These are phyloP conservation scores for Heterobasidion parviporum DNA, from an alignment of 1,284 basidiomycete genomes.

Conservation along the genomic window DNA sequence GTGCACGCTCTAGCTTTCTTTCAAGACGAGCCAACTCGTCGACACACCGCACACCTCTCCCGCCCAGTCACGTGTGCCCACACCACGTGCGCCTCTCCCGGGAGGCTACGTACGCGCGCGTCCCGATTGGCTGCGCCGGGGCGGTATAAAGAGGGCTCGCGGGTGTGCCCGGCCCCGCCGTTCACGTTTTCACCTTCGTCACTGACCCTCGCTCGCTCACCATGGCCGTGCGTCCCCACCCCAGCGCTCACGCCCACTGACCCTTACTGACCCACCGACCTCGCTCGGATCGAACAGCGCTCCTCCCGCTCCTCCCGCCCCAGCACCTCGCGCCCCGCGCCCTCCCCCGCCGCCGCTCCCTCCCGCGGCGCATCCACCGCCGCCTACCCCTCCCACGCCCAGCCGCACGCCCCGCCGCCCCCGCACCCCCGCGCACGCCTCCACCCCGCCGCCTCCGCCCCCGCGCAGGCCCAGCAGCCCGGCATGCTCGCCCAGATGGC, in stretches of 20 bases:
- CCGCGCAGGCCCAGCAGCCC: conserved; percentile 30
- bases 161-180: too few relatives aligned
- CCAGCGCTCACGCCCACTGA: background rate
- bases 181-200: background rate
- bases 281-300: conserved; percentile 30
- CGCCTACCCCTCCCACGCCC: conserved; percentile 29
- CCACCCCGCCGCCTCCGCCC: conserved; percentile 21
- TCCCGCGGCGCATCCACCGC: conserved; percentile 30
- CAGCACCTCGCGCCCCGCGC: conserved; percentile 42
- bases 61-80: background rate
- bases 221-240: conserved; percentile 52
- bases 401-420: conserved; percentile 24
- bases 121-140: background rate
- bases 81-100: background rate
- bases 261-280: background rate
- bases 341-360: conserved; percentile 34
- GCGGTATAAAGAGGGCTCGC: background rate
- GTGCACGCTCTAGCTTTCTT: too few relatives aligned
- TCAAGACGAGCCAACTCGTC: too few relatives aligned
- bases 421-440: conserved; percentile 33
- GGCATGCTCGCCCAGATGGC: conserved; percentile 79
- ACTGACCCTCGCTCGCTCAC: conserved; percentile 12
- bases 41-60: too few relatives aligned
- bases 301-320: conserved; percentile 53
- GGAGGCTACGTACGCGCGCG: background rate